A percentile compares a stretch with the other conserved stretches of the same genome.
Evolutionary conservation across 495 filamentous ascomycete species (phyloP).

Genomic region (Penicillium daleae): DNA sequence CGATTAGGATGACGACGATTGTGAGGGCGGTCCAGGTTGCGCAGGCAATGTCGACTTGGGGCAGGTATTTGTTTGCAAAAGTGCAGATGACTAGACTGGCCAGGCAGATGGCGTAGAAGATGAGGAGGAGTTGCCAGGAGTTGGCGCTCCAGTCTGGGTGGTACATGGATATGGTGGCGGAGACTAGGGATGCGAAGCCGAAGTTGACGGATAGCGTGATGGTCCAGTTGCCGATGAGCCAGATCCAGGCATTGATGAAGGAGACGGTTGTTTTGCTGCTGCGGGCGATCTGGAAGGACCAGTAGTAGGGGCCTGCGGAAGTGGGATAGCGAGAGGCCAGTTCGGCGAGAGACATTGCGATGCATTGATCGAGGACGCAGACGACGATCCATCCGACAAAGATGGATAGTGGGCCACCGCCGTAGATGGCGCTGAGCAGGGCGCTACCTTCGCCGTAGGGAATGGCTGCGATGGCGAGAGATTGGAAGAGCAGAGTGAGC

Average conservation of each 20-base stretch:
- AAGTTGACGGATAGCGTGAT: slow-evolving; percentile 73
- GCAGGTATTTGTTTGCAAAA: slow-evolving; percentile 59
- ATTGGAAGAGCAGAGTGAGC: slow-evolving; percentile 42
- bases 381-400: slow-evolving; percentile 50
- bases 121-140: slow-evolving; percentile 61
- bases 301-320: slow-evolving; percentile 56
- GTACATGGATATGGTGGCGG: slow-evolving; percentile 60
- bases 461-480: slow-evolving; percentile 47
- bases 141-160: slow-evolving; percentile 57
- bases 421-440: slow-evolving; percentile 48
- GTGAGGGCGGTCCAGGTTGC: slow-evolving; percentile 45
- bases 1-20: slow-evolving; percentile 46
- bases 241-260: slow-evolving; percentile 71
- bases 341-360: slow-evolving; percentile 50
- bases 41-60: slow-evolving; percentile 55
- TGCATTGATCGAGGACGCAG: slow-evolving; percentile 41
- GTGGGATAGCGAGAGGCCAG: slow-evolving; percentile 55
- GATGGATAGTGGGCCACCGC: slow-evolving; percentile 45
- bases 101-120: slow-evolving; percentile 61
- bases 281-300: slow-evolving; percentile 47
- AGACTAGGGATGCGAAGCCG: slow-evolving; percentile 62
- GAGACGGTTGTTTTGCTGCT: slow-evolving; percentile 49
- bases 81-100: slow-evolving; percentile 58
- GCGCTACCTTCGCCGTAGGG: slow-evolving; percentile 53
- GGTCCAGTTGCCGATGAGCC: slow-evolving; percentile 70